A percentile compares a stretch with the other conserved stretches of the same genome.
Evolutionary conservation across 1,139 yeast genomes (phyloP).

Genomic region (Geotrichum reessii): DNA sequence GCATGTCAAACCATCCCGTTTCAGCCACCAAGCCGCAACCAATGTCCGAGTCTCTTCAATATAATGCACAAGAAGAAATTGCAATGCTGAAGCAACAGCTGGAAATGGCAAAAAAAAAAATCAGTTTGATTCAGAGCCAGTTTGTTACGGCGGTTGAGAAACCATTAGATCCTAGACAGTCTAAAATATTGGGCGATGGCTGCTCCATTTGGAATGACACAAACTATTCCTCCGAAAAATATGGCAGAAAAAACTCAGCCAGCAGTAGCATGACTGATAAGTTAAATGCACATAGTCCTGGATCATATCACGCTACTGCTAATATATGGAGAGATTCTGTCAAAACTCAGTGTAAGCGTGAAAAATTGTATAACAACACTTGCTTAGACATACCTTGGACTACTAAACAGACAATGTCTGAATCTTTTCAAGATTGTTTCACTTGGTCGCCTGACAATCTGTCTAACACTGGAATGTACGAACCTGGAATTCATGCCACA

Average conservation of each 20-base stretch:
- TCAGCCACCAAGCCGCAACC: constrained; percentile 1
- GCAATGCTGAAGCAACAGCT: constrained; percentile 17
- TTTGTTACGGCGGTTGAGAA: neutral
- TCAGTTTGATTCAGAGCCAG: constrained; percentile 13
- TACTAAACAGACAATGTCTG: neutral
- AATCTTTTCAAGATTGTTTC: neutral
- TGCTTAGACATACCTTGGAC: neutral
- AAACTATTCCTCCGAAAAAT: neutral
- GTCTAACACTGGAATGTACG: constrained; percentile 11
- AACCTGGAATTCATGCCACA: constrained; percentile 6
- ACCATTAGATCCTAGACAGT: neutral
- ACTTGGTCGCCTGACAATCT: constrained; percentile 5
- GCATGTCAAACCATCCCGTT: constrained; percentile 1
- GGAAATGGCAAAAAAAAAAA: constrained; percentile 17
- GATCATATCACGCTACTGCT: constrained; percentile 5
- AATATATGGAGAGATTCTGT: constrained; percentile 13
- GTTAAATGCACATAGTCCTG: constrained; percentile 7
- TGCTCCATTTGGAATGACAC: neutral
- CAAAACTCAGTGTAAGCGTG: constrained; percentile 4
- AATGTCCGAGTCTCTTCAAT: neutral
- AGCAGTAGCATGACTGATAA: neutral
- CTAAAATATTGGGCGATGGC: neutral
- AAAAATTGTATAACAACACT: constrained; percentile 11
- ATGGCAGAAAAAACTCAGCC: neutral
- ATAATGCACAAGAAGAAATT: constrained; percentile 16